phyloP scores from a whole-genome alignment of 179 eudicot genomes.

The Vitellaria paradoxa region DNA sequence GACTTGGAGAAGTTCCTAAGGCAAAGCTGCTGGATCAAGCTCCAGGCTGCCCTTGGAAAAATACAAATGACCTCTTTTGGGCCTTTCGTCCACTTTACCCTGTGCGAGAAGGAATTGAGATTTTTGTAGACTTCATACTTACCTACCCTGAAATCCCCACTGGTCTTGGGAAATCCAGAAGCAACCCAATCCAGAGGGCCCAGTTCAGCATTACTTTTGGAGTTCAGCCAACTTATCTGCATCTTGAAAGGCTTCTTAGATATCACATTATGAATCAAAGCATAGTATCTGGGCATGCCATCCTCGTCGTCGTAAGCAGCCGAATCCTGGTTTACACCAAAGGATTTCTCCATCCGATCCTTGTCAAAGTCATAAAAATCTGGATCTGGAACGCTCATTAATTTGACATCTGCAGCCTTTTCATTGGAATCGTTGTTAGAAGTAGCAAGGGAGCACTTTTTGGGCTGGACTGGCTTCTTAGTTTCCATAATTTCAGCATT shows the following conservation, averaged over 20 bases:
- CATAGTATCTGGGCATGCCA: conserved; percentile 32
- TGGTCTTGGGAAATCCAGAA: conserved; percentile 40
- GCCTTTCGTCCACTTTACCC: conserved; percentile 49
- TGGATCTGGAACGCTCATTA: conserved; percentile 48
- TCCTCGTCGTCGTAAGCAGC: conserved; percentile 16
- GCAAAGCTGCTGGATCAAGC: conserved; percentile 74
- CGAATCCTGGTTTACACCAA: conserved; percentile 15
- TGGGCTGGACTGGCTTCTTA: conserved; percentile 9
- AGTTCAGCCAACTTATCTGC: conserved; percentile 51
- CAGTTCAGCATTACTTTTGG: conserved; percentile 43
- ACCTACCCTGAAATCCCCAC: conserved; percentile 57
- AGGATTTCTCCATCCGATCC: conserved; percentile 17
- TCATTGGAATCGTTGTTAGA: conserved; percentile 18
- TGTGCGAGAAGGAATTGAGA: conserved; percentile 54
- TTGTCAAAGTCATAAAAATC: conserved; percentile 14
- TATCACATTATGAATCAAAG: conserved; percentile 41
- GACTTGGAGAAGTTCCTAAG: conserved; percentile 56
- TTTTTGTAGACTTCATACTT: conserved; percentile 21
- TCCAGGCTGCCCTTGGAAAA: conserved; percentile 66
- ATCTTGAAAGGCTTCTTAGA: conserved; percentile 45
- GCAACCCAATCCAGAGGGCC: conserved; percentile 36
- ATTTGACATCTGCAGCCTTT: conserved; percentile 19
- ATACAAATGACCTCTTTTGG: conserved; percentile 43
- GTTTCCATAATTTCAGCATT: background rate
- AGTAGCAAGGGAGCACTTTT: conserved; percentile 5